These are phyloP conservation scores for Malus hybrid DNA, from an alignment of 331 rosid genomes.

Conservation along the genomic window DNA sequence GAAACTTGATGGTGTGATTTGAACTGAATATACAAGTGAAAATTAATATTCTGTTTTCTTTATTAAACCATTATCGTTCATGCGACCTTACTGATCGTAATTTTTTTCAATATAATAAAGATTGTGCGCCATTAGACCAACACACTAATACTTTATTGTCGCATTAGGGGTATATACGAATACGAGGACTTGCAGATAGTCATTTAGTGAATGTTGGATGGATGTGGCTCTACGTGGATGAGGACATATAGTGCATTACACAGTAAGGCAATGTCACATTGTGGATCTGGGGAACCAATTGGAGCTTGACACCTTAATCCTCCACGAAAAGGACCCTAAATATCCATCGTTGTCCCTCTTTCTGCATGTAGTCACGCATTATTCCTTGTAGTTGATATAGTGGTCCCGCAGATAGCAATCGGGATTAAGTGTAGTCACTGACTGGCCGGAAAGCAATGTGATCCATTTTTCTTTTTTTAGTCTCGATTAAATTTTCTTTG, in stretches of 20 bases:
- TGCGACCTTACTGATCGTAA: background rate
- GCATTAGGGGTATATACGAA: background rate
- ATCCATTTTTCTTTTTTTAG: background rate
- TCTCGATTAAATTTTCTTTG: background rate
- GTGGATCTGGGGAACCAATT: background rate
- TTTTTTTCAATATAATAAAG: background rate
- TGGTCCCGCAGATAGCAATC: background rate
- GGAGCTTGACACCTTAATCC: background rate
- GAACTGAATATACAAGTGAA: background rate
- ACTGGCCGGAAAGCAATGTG: constrained; percentile 6
- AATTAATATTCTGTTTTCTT: background rate
- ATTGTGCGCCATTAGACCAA: background rate
- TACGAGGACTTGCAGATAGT: background rate
- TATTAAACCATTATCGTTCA: background rate
- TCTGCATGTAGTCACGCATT: background rate
- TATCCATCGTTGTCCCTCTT: background rate
- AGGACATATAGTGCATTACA: background rate
- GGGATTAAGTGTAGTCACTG: background rate
- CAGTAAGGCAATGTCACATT: background rate
- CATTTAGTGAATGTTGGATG: background rate
- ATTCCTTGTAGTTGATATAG: background rate
- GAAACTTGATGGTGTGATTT: background rate
- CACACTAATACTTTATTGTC: too few species aligned
- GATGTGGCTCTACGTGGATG: background rate
- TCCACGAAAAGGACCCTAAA: constrained; percentile 5